A percentile compares a stretch with the other conserved stretches of the same genome.
phyloP scores from a whole-genome alignment of 2,329 filamentous ascomycete species.

The Claviceps spartinae region DNA sequence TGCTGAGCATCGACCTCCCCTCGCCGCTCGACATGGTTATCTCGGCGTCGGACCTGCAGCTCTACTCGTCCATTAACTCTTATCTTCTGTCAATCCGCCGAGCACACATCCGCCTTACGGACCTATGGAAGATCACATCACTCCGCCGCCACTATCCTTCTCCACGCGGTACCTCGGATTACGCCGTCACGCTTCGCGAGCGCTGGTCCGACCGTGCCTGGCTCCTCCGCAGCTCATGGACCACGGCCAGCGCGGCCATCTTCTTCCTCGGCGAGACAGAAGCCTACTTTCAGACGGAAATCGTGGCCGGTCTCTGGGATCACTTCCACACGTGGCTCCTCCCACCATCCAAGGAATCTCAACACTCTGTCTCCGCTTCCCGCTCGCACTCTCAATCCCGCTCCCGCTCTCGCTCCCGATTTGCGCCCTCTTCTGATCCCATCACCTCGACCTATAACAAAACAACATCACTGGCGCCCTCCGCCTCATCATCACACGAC shows the following conservation, averaged over 20 bases:
- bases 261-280: constrained; percentile 85
- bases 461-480: not conserved
- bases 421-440: not conserved
- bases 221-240: constrained; percentile 75
- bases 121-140: constrained; percentile 74
- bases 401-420: no score
- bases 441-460: not conserved
- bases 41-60: constrained; percentile 57
- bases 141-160: constrained; percentile 66
- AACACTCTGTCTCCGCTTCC: not conserved
- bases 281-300: constrained; percentile 78
- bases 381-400: no score
- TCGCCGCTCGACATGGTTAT: constrained; percentile 83
- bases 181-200: constrained; percentile 47
- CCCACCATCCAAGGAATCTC: constrained; percentile 7
- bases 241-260: constrained; percentile 71
- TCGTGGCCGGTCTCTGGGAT: constrained; percentile 69
- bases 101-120: constrained; percentile 70
- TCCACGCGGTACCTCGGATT: constrained; percentile 46
- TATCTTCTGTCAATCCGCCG: constrained; percentile 78
- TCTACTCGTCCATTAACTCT: constrained; percentile 74
- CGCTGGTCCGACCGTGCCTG: constrained; percentile 49
- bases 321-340: constrained; percentile 66
- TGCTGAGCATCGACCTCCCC: constrained; percentile 57
- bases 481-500: constrained; percentile 40